Conservation (phyloP, 176 grass and related monocot genomes). For the Metroxylon sagu region DNA sequence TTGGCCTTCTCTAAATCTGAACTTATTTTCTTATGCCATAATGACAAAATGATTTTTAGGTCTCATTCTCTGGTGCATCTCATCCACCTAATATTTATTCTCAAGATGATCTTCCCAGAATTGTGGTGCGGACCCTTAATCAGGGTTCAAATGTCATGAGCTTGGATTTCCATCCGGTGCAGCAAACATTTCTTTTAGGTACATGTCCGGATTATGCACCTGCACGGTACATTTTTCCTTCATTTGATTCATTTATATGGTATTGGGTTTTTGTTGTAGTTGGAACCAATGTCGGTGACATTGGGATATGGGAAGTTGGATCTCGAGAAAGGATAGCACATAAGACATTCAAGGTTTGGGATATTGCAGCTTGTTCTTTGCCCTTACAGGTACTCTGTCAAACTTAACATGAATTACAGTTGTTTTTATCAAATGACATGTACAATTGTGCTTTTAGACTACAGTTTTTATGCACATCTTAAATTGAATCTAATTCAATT, state of each 20-base stretch:
- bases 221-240: too few species aligned
- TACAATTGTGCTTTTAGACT: too few species aligned
- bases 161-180: conserved; percentile 88
- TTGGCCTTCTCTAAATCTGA: not conserved
- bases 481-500: not conserved
- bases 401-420: not conserved
- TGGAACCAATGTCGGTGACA: conserved; percentile 99
- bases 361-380: conserved; percentile 61
- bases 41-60: conserved; percentile 32
- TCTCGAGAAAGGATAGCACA: conserved; percentile 90
- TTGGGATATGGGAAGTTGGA: conserved; percentile 96
- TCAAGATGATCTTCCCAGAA: conserved; percentile 97
- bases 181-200: conserved; percentile 99
- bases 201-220: not conserved
- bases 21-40: conserved; percentile 7
- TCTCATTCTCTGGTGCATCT: conserved; percentile 82
- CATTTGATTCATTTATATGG: not conserved
- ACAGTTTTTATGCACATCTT: too few species aligned
- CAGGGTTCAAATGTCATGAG: conserved; percentile 98
- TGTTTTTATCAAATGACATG: too few species aligned
- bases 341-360: conserved; percentile 98
- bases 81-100: conserved; percentile 81
- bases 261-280: conserved; percentile 36
- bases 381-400: conserved; percentile 64
- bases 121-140: conserved; percentile 66